Base-by-base conservation (phyloP, 202 grass and related monocot species). In the Setaria viridis region DNA sequence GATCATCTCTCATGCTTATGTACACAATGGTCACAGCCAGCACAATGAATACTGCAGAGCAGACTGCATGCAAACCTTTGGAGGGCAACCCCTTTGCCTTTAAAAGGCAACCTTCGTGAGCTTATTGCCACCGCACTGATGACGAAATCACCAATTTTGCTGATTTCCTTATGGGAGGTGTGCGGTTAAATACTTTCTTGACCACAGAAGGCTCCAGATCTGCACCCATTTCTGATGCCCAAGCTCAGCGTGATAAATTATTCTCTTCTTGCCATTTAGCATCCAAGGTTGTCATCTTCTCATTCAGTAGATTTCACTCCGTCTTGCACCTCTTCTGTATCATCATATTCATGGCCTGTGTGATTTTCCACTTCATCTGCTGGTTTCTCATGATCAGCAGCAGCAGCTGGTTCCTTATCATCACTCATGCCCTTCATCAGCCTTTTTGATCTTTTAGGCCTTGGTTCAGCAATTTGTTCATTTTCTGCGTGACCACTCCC, bases 371-470 rank as follows among this genome's bases (percentile, higher is more conserved):
- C 51, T 74, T 39, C 78, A 73, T 88, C 82, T 53, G 57, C 78
- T 8, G 12, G 78, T 78, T 88, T 78, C 42, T 78, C 89, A 39
- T 42, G 16, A 78, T 78, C 77, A 70, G 32, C 64, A 14, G 41
- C 72, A 82, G 56, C 70, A 35, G 34, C 47, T 6, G 32, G 17
- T 17, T 82, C 89, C 16, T 77, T 88, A 34, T 94, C 91, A 48
- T 90, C 92, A 62, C 74, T 68, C 7, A 67, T 67, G 21, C 75
- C 91, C 78, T 89, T 97, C 49, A 80, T 83, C 51, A 90, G 72
- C 74, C 89, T 93, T 82, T 89, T 99, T 34, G 85, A 82, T 86
- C 97, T 91, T 91, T 97, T 97, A 82, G 89, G 92, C 70, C 85
- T 94, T 12, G 71, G 62, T 67, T 91, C 83, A 1, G 59, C 57